Evolutionary conservation across 306 rosid genomes (phyloP), one percentile per base, ranked within the genome.

Genomic region (Cercis canadensis): DNA sequence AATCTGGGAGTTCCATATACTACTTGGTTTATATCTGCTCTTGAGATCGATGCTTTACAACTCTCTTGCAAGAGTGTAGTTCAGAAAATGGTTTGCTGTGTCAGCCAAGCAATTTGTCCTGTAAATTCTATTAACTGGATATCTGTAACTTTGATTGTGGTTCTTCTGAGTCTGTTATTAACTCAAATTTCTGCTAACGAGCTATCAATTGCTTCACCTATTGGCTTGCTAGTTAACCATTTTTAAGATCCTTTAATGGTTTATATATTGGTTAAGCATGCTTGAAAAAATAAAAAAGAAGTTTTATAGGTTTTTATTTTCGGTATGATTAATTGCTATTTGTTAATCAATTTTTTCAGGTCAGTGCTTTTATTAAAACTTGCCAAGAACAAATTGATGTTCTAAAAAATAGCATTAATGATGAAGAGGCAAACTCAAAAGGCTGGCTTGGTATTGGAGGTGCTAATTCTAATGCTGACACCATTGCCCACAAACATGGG

Each of bases 401-500:
- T 78, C 86, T 91, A 0, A 91, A 91, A 84, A 89, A 91, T 75
- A 87, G 88, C 65, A 91, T 94, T 52, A 85, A 82, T 70, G 81
- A 81, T 69, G 97, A 83, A 8, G 96, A 87, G 72, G 82, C 63
- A 67, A 81, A 57, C 70, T 78, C 99, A 16, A 94, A 87, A 78
- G 92, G 96, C 37, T 94, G 99, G 99, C 92, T 89, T 73, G 92
- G 95, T 67, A 81, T 83, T 54, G 40, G 74, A 72, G 55, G 67
- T 11, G 82, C 87, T 52, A 85, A 78, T 80, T 74, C 96, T 60
- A 94, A 89, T 73, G 96, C 83, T 1, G 97, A 94, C 77, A 91
- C 87, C 11, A 77, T 87, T 61, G 96, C 97, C 31, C 97, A 94
- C 91, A 94, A 94, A 82, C 99, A 94, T 81, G 99, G 99, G 44